Conservation (phyloP, 768 basidiomycete genomes). For the Krasilnikovozyma curviuscula region DNA sequence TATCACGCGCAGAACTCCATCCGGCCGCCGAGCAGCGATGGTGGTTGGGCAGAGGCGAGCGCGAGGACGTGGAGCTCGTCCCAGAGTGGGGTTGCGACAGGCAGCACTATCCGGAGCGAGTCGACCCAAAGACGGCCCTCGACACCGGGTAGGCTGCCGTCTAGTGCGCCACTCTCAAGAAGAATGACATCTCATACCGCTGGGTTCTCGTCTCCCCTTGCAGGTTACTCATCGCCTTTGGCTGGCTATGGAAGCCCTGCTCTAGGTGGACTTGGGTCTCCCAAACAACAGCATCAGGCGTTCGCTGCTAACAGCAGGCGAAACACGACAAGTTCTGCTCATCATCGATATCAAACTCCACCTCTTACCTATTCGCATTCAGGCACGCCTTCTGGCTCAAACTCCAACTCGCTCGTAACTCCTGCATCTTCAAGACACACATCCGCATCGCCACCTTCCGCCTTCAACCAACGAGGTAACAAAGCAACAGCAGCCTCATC, state of each 20-base stretch:
- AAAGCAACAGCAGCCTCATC: not conserved
- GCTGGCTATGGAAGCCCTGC: not conserved
- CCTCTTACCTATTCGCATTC: not conserved
- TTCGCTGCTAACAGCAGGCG: too few relatives aligned
- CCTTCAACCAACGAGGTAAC: not conserved
- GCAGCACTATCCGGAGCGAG: not conserved
- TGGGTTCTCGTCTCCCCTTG: too few relatives aligned
- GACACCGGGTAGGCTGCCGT: not conserved
- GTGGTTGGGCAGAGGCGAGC: not conserved
- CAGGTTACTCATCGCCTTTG: not conserved
- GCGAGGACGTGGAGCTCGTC: not conserved
- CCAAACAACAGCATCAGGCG: too few relatives aligned
- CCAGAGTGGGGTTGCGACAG: not conserved
- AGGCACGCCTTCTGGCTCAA: not conserved
- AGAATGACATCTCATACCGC: too few relatives aligned
- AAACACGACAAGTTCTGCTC: too few relatives aligned
- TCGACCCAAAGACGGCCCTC: not conserved
- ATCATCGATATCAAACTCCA: too few relatives aligned
- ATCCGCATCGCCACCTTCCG: not conserved
- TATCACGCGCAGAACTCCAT: conserved; percentile 2
- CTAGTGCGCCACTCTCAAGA: too few relatives aligned
- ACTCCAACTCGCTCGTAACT: not conserved
- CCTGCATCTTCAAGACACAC: not conserved
- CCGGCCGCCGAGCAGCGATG: not conserved
- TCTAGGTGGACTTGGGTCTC: not conserved